Evolutionary conservation across 2,329 filamentous ascomycete species (phyloP), one percentile per base, ranked within the genome.

Genomic region (Diaporthe helianthi): DNA sequence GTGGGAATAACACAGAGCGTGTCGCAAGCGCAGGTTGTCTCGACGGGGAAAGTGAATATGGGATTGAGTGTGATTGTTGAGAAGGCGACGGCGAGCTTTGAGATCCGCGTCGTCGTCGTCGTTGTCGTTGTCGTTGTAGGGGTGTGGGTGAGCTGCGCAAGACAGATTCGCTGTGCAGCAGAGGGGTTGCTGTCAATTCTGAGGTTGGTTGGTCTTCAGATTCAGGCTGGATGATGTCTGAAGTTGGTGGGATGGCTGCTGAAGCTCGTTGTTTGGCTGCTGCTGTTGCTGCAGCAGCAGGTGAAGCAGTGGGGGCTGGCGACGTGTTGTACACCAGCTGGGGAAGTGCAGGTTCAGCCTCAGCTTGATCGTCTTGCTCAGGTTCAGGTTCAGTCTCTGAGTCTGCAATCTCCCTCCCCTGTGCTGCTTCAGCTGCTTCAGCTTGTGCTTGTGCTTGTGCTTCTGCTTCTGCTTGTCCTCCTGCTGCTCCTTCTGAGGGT

Each of bases 21-120:
- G 44, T 63, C 2, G 65, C 52, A 7, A 67, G 41, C 38, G 70
- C 24, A 67, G 60, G 55, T 13, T 46, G 55, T 38, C 36, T 53
- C n/a, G 47, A 46, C 13, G 65, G 69, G 31, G 58, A 36, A 3
- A 41, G 17, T 22, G 55, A 58, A 7, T 26, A 41, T 36, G 51
- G n/a, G 52, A 55, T 61, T 33, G 69, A 38, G 3, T 49, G 69
- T 17, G 69, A 68, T 31, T 68, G 46, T 24, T 67, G 65, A 26
- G 65, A 70, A 44, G 41, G 51, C 46, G 24, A 68, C 24, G 44
- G 44, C 22, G 65, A 31, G 69, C 65, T 53, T 17, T 63, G 44
- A 36, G 44, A 49, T 12, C 36, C 44, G 58, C 44, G 58, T 19
- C 58, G 44, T 49, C 36, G 53, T 29, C 58, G n/a, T n/a, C 44